phyloP scores from a whole-genome alignment of 148 eudicot species.

The Chenopodium quinoa region DNA sequence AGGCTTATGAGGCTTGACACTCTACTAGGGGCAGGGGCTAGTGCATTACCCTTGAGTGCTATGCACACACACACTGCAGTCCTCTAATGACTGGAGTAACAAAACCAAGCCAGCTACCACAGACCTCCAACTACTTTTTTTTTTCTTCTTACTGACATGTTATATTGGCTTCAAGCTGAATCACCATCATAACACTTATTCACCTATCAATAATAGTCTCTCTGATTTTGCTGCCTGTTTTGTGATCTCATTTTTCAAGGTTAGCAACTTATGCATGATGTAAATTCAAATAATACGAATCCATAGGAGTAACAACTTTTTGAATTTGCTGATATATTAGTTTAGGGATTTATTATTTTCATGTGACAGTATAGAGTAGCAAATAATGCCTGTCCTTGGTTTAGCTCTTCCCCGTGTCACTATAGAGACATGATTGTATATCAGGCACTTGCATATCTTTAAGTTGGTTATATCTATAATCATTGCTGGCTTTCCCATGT shows the following conservation, averaged over 20 bases:
- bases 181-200: background rate
- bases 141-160: background rate
- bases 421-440: background rate
- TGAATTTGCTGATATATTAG: background rate
- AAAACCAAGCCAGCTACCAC: no score
- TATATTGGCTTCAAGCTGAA: background rate
- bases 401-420: background rate
- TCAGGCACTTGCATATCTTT: background rate
- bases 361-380: background rate
- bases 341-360: background rate
- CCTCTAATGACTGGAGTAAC: no score
- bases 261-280: background rate
- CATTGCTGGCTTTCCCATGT: no score
- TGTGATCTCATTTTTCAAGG: background rate
- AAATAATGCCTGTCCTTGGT: background rate
- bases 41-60: no score
- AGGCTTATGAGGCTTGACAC: no score
- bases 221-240: background rate
- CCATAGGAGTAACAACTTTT: background rate
- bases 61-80: no score
- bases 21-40: no score
- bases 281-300: background rate
- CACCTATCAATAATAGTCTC: background rate
- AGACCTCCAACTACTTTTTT: no score
- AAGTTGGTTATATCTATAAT: no score